Evolutionary conservation across 75 land plant species (phyloP).

Genomic region (Isoetes taiwanensis): DNA sequence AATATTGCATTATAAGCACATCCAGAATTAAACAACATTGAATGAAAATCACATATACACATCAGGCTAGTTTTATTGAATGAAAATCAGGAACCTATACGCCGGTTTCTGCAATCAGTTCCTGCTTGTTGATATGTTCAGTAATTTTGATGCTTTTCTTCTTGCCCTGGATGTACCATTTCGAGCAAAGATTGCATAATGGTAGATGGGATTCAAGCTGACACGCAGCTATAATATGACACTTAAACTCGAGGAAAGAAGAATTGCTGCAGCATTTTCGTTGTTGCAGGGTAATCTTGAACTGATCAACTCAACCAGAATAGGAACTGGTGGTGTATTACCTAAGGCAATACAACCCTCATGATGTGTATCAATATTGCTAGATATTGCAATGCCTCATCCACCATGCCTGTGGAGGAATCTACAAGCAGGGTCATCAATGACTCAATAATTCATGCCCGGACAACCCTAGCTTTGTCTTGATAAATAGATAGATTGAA

Average conservation of each 20-base stretch:
- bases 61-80: no score
- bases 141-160: slow-evolving; percentile 44
- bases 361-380: slow-evolving; percentile 64
- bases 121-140: slow-evolving; percentile 30
- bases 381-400: slow-evolving; percentile 72
- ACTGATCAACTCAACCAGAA: slow-evolving; percentile 42
- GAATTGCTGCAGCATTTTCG: slow-evolving; percentile 64
- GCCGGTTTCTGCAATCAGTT: no score
- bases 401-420: slow-evolving; percentile 63
- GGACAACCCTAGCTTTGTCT: slow-evolving; percentile 64
- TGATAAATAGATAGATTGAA: slow-evolving; percentile 74
- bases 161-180: slow-evolving; percentile 64
- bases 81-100: no score
- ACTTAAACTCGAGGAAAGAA: slow-evolving; percentile 38
- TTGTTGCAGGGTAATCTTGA: slow-evolving; percentile 54
- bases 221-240: slow-evolving; percentile 21
- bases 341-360: slow-evolving; percentile 66
- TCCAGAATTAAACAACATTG: no score
- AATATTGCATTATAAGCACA: no score
- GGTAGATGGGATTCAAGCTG: slow-evolving; percentile 34
- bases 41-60: no score
- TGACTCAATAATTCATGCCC: slow-evolving; percentile 56
- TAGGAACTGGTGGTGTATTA: slow-evolving; percentile 34
- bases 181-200: slow-evolving; percentile 31
- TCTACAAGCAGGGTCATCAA: slow-evolving; percentile 54